Evolutionary conservation across 805 yeast genomes (phyloP), one percentile per base, ranked within the genome.

Genomic region (Lipomyces sp.): DNA sequence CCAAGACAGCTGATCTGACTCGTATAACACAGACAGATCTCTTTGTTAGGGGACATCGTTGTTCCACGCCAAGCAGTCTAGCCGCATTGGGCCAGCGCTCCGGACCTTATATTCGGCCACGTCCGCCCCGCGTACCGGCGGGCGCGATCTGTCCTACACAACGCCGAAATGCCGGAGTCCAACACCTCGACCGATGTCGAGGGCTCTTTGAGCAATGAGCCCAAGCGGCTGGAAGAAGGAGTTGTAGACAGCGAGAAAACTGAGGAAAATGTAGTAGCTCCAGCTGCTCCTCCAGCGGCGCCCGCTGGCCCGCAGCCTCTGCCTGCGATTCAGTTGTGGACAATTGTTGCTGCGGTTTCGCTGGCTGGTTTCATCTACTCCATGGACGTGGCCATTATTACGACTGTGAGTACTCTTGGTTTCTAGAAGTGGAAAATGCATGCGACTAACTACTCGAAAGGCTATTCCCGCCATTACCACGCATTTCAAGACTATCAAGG

Each of bases 391-490:
- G 15, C 45, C n/a, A 39, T 39, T 39, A 39, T 39, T 39, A 15
- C n/a, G 15, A 39, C 45, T 11, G 45, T 39, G n/a, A 13, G 45
- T 39, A 15, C n/a, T 39, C 45, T 35, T 35, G 37, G 37, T 35
- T 35, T 35, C 37, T 35, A 35, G 37, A 35, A 35, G 37, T 35
- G 37, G 37, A 35, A 35, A 35, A 35, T 35, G 37, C 45, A 39
- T 39, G n/a, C n/a, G 45, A 39, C n/a, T 39, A 39, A 39, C 45
- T 15, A n/a, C n/a, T 13, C n/a, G 45, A 39, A 13, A 39, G 45
- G 64, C 60, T 7, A 35, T 60, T 54, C 64, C 64, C 11, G n/a
- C 35, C 13, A 56, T 60, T 30, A 60, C 64, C 18, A 37, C 57
- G 15, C 35, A 35, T 6, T 60, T 60, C 54, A 56, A 60, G 15